Conservation (phyloP, 805 yeast species). For the Candida sanyiensis region DNA sequence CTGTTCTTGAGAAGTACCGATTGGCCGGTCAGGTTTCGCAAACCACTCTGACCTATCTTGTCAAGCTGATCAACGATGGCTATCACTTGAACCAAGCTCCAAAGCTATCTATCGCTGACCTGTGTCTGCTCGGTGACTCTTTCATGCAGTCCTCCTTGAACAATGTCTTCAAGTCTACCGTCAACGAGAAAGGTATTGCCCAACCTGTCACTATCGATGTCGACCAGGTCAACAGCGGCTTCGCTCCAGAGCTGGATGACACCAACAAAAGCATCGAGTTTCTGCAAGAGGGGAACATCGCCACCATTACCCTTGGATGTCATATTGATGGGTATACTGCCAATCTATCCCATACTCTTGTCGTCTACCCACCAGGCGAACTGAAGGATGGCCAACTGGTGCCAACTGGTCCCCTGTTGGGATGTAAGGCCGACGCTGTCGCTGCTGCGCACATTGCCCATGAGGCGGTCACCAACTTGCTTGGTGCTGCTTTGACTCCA, state of each 20-base stretch:
- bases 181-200: conserved; percentile 87
- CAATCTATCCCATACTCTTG: conserved; percentile 78
- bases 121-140: conserved; percentile 80
- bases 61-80: conserved; percentile 61
- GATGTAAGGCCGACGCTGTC: conserved; percentile 81
- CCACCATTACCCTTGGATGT: conserved; percentile 79
- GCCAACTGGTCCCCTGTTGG: conserved; percentile 77
- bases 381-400: conserved; percentile 29
- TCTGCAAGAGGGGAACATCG: conserved; percentile 74
- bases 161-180: conserved; percentile 53
- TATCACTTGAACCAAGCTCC: conserved; percentile 51
- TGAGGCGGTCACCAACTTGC: conserved; percentile 73
- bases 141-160: conserved; percentile 56
- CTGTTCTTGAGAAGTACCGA: conserved; percentile 75
- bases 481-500: conserved; percentile 70
- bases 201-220: conserved; percentile 87
- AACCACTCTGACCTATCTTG: conserved; percentile 65
- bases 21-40: conserved; percentile 87
- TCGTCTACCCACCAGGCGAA: conserved; percentile 67
- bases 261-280: conserved; percentile 32
- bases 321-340: conserved; percentile 96
- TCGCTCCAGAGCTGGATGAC: conserved; percentile 81
- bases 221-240: conserved; percentile 70
- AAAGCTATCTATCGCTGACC: conserved; percentile 48
- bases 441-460: conserved; percentile 87